phyloP scores from a whole-genome alignment of 2,329 filamentous ascomycete genomes.

The Paramyrothecium roridum region DNA sequence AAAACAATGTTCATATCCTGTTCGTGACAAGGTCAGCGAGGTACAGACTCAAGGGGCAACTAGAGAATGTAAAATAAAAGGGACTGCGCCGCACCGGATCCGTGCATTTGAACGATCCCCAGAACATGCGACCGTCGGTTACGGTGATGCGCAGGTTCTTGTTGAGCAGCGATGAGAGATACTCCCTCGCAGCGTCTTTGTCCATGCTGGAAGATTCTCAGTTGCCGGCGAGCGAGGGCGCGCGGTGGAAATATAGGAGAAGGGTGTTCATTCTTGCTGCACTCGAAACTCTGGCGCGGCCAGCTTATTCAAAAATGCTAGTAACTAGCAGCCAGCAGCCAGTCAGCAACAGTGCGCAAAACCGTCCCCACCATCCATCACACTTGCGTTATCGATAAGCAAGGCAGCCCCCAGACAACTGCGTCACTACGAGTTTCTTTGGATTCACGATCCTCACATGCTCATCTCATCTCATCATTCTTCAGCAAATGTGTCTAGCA shows the following conservation, averaged over 20 bases:
- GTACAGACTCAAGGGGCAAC: neutral
- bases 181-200: constrained; percentile 50
- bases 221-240: neutral
- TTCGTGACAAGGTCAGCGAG: neutral
- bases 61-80: neutral
- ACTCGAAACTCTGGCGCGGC: no score
- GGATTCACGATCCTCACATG: neutral
- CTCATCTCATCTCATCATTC: neutral
- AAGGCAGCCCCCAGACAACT: neutral
- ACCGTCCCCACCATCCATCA: neutral
- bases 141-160: constrained; percentile 77
- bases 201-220: constrained; percentile 31
- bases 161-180: constrained; percentile 66
- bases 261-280: no score
- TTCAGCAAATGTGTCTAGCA: neutral
- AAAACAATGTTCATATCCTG: constrained; percentile 90
- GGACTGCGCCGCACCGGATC: constrained; percentile 64
- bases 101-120: constrained; percentile 90
- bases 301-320: no score
- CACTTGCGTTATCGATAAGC: neutral
- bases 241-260: neutral
- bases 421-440: neutral
- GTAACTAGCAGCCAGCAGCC: neutral
- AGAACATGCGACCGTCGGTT: constrained; percentile 82
- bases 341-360: neutral